Percentiles rank a stretch among this genome's conserved stretches.
Evolutionary conservation across 2,329 filamentous ascomycete genomes (phyloP).

Genomic region (Cercospora sp.): DNA sequence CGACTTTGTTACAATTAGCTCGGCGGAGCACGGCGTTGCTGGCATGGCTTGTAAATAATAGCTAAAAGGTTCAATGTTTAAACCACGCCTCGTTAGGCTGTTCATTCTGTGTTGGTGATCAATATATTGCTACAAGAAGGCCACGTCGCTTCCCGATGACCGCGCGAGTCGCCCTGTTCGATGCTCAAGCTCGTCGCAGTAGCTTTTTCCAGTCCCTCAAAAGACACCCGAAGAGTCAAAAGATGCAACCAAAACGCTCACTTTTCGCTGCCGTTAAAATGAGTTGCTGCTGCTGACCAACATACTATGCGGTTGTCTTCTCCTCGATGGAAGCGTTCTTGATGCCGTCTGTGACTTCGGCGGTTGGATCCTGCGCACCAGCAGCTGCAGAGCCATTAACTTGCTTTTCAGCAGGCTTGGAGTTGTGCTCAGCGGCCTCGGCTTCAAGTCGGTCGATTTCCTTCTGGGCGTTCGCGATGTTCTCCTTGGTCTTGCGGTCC

Average conservation of each 20-base stretch:
- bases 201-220: slow-evolving; percentile 7
- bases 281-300: slow-evolving; percentile 9
- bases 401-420: slow-evolving; percentile 50
- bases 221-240: background rate
- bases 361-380: slow-evolving; percentile 57
- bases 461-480: slow-evolving; percentile 93
- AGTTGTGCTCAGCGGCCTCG: slow-evolving; percentile 59
- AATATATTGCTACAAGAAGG: slow-evolving; percentile 15
- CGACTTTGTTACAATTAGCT: slow-evolving; percentile 3
- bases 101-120: slow-evolving; percentile 9
- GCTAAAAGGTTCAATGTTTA: background rate
- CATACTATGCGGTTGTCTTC: slow-evolving; percentile 23
- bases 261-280: slow-evolving; percentile 6
- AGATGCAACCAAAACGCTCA: slow-evolving; percentile 12
- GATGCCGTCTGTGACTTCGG: slow-evolving; percentile 61
- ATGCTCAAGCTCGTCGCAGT: background rate
- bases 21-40: background rate
- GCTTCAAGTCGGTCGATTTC: slow-evolving; percentile 82
- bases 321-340: slow-evolving; percentile 63
- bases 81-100: slow-evolving; percentile 4
- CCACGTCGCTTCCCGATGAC: background rate
- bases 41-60: background rate
- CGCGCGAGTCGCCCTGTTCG: background rate
- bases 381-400: slow-evolving; percentile 56
- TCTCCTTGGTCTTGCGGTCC: slow-evolving; percentile 83